These are phyloP conservation scores for Coniella lustricola DNA, from an alignment of 2,329 filamentous ascomycete genomes.

Conservation along the genomic window DNA sequence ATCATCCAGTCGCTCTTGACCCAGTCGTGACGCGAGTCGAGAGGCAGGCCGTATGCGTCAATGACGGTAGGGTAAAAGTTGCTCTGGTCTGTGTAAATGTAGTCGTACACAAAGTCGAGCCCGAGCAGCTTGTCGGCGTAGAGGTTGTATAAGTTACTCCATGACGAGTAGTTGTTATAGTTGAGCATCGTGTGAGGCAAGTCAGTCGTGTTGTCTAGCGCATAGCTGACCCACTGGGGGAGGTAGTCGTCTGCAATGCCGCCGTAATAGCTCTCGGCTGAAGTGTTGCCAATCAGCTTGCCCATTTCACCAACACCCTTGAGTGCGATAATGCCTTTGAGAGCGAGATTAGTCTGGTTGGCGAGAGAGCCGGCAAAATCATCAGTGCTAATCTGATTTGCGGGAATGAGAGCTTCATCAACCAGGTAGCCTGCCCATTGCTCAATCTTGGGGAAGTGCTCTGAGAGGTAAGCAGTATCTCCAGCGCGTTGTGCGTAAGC, in stretches of 20 bases:
- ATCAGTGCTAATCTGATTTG: constrained; percentile 73
- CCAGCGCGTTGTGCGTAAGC: constrained; percentile 54
- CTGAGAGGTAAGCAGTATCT: constrained; percentile 48
- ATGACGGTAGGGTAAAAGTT: constrained; percentile 67
- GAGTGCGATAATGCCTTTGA: constrained; percentile 80
- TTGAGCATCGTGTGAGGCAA: constrained; percentile 66
- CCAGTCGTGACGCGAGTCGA: constrained; percentile 75
- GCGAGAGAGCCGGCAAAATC: constrained; percentile 75
- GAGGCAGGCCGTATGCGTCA: constrained; percentile 71
- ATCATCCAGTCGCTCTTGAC: constrained; percentile 87
- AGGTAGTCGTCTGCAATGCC: constrained; percentile 61
- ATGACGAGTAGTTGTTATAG: constrained; percentile 58
- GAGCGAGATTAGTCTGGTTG: constrained; percentile 73
- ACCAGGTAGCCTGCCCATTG: constrained; percentile 76
- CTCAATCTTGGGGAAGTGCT: constrained; percentile 65
- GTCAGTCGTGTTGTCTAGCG: constrained; percentile 57
- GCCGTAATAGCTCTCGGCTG: constrained; percentile 46
- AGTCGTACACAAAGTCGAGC: constrained; percentile 67
- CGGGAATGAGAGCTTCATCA: constrained; percentile 66
- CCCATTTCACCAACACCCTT: constrained; percentile 72
- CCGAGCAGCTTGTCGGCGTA: constrained; percentile 72
- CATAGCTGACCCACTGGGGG: constrained; percentile 62
- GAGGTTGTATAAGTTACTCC: constrained; percentile 66
- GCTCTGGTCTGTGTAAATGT: constrained; percentile 71
- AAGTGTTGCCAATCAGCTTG: constrained; percentile 46